These are phyloP conservation scores for Auricularia cornea DNA, from an alignment of 768 basidiomycete genomes.

Conservation along the genomic window DNA sequence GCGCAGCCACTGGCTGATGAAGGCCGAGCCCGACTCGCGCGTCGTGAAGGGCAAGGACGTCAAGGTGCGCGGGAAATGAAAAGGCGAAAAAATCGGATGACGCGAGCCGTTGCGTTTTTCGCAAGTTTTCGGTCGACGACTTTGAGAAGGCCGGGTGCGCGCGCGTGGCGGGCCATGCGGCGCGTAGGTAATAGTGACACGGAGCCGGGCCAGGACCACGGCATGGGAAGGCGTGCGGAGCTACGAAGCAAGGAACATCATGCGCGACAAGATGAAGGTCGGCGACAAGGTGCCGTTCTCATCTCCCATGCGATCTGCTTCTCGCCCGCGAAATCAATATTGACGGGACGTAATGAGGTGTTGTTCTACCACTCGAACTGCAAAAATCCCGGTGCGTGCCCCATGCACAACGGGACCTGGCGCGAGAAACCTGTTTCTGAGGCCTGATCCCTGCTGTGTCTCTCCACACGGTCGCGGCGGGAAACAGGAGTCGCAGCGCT, in stretches of 20 bases:
- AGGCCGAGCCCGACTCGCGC: conserved; percentile 80
- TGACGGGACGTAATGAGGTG: conserved; percentile 35
- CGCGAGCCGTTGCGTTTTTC: conserved; percentile 1
- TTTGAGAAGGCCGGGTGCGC: conserved; percentile 46
- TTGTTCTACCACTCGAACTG: conserved; percentile 86
- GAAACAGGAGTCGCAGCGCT: conserved; percentile 71
- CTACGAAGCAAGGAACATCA: conserved; percentile 72
- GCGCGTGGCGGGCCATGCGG: too few species aligned
- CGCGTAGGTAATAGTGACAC: not conserved
- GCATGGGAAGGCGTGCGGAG: conserved; percentile 88
- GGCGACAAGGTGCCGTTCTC: conserved; percentile 55
- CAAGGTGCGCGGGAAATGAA: conserved; percentile 39
- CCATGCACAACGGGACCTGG: not conserved
- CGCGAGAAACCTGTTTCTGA: too few species aligned
- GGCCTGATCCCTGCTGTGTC: too few species aligned
- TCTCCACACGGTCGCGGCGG: too few species aligned
- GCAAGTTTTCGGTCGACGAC: conserved; percentile 87
- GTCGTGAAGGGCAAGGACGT: conserved; percentile 83
- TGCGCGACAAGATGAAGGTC: conserved; percentile 62
- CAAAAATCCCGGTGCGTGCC: conserved; percentile 60
- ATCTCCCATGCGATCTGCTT: not conserved
- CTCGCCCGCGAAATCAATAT: too few species aligned
- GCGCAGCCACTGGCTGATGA: conserved; percentile 55
- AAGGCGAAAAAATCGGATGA: not conserved
- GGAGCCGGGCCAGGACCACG: conserved; percentile 36